Percentiles rank a stretch among this genome's conserved stretches.
Evolutionary conservation across 192 early-diverging fungal species (phyloP).

Genomic region (Coemansia sp.): DNA sequence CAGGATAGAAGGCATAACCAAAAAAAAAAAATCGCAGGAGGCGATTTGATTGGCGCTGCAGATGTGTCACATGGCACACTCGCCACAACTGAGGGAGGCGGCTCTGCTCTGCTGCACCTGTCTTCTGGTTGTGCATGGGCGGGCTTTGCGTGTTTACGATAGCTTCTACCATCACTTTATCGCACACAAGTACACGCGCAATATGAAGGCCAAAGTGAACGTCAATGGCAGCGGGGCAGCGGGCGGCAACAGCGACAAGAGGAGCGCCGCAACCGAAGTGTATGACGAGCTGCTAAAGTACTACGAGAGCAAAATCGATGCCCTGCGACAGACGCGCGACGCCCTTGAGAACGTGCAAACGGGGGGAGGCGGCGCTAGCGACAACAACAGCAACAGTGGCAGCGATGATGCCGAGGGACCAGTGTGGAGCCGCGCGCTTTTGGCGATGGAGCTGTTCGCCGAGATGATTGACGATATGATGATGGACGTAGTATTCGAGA

Average conservation of each 20-base stretch:
- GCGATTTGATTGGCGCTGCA: not conserved
- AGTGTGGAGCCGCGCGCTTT: slow-evolving; percentile 27
- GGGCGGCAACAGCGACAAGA: slow-evolving; percentile 7
- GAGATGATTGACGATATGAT: slow-evolving; percentile 76
- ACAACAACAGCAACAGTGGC: slow-evolving; percentile 19
- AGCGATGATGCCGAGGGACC: slow-evolving; percentile 5
- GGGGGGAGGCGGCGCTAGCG: slow-evolving; percentile 15
- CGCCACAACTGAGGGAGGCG: not conserved
- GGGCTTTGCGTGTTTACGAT: not conserved
- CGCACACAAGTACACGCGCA: not conserved
- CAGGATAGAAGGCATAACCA: too few species aligned
- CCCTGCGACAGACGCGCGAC: slow-evolving; percentile 37
- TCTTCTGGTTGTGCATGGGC: too few species aligned
- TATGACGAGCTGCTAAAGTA: slow-evolving; percentile 48
- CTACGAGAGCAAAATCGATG: slow-evolving; percentile 42
- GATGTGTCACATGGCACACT: not conserved
- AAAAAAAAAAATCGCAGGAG: not conserved
- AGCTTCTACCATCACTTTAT: not conserved
- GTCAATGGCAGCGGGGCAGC: slow-evolving; percentile 4
- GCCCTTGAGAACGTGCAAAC: slow-evolving; percentile 35
- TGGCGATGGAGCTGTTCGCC: slow-evolving; percentile 43
- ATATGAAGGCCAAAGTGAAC: slow-evolving; percentile 12
- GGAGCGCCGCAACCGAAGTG: slow-evolving; percentile 8
- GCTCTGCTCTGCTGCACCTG: not conserved
- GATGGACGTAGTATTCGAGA: slow-evolving; percentile 73